Evolutionary conservation across 1,139 yeast genomes (phyloP), one percentile per base, ranked within the genome.

Genomic region (Candida frijolesensis): DNA sequence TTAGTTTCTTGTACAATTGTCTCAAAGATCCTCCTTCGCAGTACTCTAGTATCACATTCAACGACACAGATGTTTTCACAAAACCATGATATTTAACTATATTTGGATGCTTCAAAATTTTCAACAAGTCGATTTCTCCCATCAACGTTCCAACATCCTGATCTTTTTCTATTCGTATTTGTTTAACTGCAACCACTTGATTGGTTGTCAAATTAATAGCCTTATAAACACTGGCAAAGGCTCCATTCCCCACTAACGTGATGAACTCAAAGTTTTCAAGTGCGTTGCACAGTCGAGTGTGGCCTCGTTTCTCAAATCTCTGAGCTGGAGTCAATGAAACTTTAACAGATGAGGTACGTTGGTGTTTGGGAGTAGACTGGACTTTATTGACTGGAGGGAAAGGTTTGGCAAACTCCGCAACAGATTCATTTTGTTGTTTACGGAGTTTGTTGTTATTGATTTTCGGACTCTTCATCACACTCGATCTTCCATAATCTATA

Each of bases 71-170:
- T 29, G 87, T 86, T 61, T 88, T 85, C 50, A 89, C 87, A 64
- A 89, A 91, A 2, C 97, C 97, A 57, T 86, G 94, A 61, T 92
- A 89, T 60, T 89, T 89, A 49, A 94, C 97, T 51, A 94, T 91
- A 61, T 94, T 89, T 4, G 84, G 83, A 64, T 94, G 97, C 58
- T 85, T 84, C 48, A 94, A 76, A 49, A 87, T 85, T 63, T 89
- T 90, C 71, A 94, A 78, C 32, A 92, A 77, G 55, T 89, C 91
- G 40, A 91, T 86, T 65, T 94, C 98, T n/a, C 90, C 86, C 83
- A 91, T 85, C 48, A 66, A 71, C 76, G 76, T 72, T 67, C 76
- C 64, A 55, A 74, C 73, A 55, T 75, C 73, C 55, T 74, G 77
- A 53, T 70, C 74, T 50, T 64, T 65, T 35, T 75, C 86, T 43